Evolutionary conservation across 2,329 filamentous ascomycete genomes (phyloP).

Genomic region (Tolypocladium ophioglossoides): DNA sequence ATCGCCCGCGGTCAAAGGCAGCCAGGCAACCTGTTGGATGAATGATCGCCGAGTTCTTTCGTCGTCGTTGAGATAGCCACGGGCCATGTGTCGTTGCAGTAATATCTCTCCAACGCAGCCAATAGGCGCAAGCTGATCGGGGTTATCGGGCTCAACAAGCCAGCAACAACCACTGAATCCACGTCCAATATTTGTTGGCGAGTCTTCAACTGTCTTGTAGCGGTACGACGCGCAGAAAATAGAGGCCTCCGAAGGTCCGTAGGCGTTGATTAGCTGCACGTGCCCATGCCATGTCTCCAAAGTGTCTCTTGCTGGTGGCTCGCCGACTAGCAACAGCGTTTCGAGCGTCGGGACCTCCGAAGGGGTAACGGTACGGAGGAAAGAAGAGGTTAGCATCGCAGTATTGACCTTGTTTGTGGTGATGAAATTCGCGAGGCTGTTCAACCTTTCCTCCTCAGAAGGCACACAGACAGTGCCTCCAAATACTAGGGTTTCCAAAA

Average conservation of each 20-base stretch:
- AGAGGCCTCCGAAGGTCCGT: constrained; percentile 8
- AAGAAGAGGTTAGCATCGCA: constrained; percentile 8
- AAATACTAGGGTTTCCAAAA: constrained; percentile 9
- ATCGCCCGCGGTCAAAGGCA: no score
- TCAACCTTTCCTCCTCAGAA: not conserved
- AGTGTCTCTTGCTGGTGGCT: constrained; percentile 2
- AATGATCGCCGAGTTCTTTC: no score
- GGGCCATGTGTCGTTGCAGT: no score
- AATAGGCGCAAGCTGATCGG: no score
- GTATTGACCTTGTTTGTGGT: not conserved
- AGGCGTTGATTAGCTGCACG: constrained; percentile 6
- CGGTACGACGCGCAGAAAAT: constrained; percentile 1
- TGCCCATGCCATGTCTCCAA: constrained; percentile 8
- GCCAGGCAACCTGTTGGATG: no score
- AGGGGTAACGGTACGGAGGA: constrained; percentile 7
- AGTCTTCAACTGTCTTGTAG: not conserved
- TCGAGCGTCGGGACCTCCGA: constrained; percentile 5
- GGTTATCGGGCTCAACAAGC: constrained; percentile 10
- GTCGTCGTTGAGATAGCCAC: no score
- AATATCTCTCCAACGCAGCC: no score
- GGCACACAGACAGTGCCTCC: constrained; percentile 13
- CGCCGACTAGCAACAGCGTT: no score
- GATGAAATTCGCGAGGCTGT: constrained; percentile 1
- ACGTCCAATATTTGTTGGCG: constrained; percentile 3
- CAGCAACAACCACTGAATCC: constrained; percentile 6